Conservation (phyloP, 306 rosid species). For the Vigna radiata region DNA sequence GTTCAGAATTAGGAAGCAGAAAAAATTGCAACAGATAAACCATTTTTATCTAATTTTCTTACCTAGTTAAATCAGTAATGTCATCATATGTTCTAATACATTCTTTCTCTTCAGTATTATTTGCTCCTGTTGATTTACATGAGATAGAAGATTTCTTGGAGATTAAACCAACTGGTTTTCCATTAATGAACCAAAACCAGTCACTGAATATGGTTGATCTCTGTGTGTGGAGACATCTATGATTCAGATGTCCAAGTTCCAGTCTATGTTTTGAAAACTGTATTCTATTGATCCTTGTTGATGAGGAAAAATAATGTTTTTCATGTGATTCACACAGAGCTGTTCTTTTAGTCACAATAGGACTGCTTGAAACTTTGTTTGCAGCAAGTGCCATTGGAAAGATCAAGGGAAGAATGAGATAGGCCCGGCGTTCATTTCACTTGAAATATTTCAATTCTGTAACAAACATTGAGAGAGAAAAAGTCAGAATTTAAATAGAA, state of each 20-base stretch:
- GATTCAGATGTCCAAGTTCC: constrained; percentile 52
- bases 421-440: constrained; percentile 48
- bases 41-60: constrained; percentile 36
- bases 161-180: constrained; percentile 58
- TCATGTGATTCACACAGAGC: constrained; percentile 54
- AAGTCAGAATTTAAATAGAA: constrained; percentile 29
- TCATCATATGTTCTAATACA: constrained; percentile 61
- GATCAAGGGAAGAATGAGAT: constrained; percentile 46
- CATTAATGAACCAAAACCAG: constrained; percentile 44
- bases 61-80: constrained; percentile 65
- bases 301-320: constrained; percentile 51
- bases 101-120: constrained; percentile 66
- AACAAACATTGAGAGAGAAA: constrained; percentile 32
- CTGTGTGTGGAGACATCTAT: constrained; percentile 43
- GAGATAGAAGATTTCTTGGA: constrained; percentile 57
- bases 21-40: constrained; percentile 13
- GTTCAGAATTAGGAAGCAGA: constrained; percentile 8
- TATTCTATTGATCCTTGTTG: constrained; percentile 55
- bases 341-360: constrained; percentile 59
- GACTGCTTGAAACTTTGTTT: constrained; percentile 69
- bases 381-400: constrained; percentile 69
- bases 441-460: constrained; percentile 53
- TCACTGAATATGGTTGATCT: constrained; percentile 51
- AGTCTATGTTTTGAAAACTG: constrained; percentile 52
- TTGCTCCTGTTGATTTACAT: constrained; percentile 65